A percentile compares a stretch with the other conserved stretches of the same genome.
Evolutionary conservation across 1,284 basidiomycete genomes (phyloP).

Genomic region (Erythrobasidium hasegawianum): DNA sequence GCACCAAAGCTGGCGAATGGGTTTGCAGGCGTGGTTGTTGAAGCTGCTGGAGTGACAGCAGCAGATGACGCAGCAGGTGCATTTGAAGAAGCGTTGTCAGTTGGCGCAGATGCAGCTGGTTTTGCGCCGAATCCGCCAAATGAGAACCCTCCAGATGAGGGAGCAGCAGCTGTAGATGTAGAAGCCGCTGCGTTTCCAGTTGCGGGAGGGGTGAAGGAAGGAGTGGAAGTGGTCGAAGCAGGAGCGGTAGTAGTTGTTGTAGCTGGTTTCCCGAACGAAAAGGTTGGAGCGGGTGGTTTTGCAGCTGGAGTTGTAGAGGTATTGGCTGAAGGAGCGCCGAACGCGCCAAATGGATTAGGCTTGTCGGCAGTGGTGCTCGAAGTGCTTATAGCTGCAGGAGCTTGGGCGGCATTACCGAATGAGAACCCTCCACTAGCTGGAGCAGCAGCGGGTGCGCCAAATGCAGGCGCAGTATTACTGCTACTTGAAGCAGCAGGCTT

Average conservation of each 20-base stretch:
- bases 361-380: constrained; percentile 23
- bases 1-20: constrained; percentile 38
- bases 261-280: constrained; percentile 35
- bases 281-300: constrained; percentile 17
- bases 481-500: not conserved
- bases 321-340: not conserved
- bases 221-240: constrained; percentile 14
- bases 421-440: not conserved
- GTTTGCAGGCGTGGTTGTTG: constrained; percentile 32
- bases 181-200: constrained; percentile 47
- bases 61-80: no score
- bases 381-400: constrained; percentile 3
- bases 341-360: not conserved
- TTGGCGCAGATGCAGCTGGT: constrained; percentile 1
- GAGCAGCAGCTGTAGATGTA: not conserved
- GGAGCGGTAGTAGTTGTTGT: constrained; percentile 27
- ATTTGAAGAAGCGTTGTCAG: not conserved
- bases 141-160: constrained; percentile 35
- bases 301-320: constrained; percentile 29
- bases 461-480: constrained; percentile 2
- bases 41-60: not conserved
- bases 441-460: not conserved
- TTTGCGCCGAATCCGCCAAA: constrained; percentile 21
- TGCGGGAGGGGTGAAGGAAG: constrained; percentile 11
- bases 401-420: constrained; percentile 1